Percentiles rank a stretch among this genome's conserved stretches.
These are phyloP conservation scores for Rhamnella rubrinervis DNA, from an alignment of 331 rosid genomes.

Conservation along the genomic window DNA sequence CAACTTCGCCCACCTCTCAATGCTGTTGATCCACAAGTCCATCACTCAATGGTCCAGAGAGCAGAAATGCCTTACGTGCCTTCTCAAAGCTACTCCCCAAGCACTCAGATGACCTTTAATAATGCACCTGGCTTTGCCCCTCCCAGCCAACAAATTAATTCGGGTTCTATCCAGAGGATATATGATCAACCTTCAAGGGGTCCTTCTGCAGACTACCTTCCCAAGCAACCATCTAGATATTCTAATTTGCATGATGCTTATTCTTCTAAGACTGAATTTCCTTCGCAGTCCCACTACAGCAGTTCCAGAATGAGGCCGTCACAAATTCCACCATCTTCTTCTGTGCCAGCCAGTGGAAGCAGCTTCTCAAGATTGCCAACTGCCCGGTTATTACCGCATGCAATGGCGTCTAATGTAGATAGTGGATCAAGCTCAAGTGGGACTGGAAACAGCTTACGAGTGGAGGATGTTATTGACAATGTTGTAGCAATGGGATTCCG, in stretches of 20 bases:
- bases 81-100: constrained; percentile 26
- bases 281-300: constrained; percentile 21
- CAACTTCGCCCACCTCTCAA: constrained; percentile 1
- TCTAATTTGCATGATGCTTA: constrained; percentile 17
- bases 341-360: constrained; percentile 14
- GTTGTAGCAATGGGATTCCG: constrained; percentile 54
- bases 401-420: constrained; percentile 39
- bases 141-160: constrained; percentile 16
- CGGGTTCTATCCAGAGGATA: constrained; percentile 10
- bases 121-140: constrained; percentile 11
- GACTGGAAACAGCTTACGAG: constrained; percentile 24
- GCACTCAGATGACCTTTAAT: constrained; percentile 14
- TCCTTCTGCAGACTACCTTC: constrained; percentile 7
- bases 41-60: constrained; percentile 1
- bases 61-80: constrained; percentile 10
- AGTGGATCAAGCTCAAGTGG: constrained; percentile 29
- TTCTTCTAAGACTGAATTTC: constrained; percentile 16
- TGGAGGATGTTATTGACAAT: constrained; percentile 36
- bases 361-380: constrained; percentile 22
- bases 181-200: constrained; percentile 20
- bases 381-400: constrained; percentile 33
- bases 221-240: constrained; percentile 25
- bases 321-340: constrained; percentile 10
- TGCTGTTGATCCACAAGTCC: constrained; percentile 22
- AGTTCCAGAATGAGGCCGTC: constrained; percentile 14